Evolutionary conservation across 495 filamentous ascomycete species (phyloP).

Genomic region (Hapsidospora chrysogenum): DNA sequence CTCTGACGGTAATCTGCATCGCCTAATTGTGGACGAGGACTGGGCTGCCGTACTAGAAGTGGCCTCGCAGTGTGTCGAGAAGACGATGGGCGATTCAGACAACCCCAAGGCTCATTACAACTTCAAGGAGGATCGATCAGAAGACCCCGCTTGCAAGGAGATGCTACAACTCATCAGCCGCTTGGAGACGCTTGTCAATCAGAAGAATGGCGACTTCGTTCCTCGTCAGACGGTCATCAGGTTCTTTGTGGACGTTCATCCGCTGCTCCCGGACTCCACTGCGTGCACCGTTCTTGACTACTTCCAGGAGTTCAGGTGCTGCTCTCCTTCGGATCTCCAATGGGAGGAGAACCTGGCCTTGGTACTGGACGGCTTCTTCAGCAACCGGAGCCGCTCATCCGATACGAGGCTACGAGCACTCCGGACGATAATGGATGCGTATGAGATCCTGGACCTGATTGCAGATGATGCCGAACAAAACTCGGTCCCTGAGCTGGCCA

Average conservation of each 20-base stretch:
- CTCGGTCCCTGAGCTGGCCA: constrained; percentile 21
- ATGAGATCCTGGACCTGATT: constrained; percentile 39
- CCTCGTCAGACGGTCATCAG: constrained; percentile 46
- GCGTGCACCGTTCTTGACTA: constrained; percentile 40
- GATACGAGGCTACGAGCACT: constrained; percentile 52
- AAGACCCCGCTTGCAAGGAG: constrained; percentile 12
- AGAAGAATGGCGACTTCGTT: constrained; percentile 23
- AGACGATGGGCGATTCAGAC: constrained; percentile 10
- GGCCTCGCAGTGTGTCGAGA: constrained; percentile 22
- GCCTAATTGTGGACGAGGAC: constrained; percentile 32
- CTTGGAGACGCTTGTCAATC: constrained; percentile 23
- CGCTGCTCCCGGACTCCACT: constrained; percentile 38
- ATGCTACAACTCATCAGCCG: constrained; percentile 17
- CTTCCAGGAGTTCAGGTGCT: constrained; percentile 43
- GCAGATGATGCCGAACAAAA: constrained; percentile 30
- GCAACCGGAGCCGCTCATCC: constrained; percentile 41
- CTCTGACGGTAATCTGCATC: constrained; percentile 21
- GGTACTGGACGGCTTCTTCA: constrained; percentile 50
- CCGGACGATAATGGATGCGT: constrained; percentile 50
- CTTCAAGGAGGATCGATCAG: constrained; percentile 12
- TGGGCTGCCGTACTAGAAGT: constrained; percentile 34
- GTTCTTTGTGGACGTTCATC: constrained; percentile 48
- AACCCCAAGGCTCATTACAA: constrained; percentile 6
- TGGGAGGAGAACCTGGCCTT: constrained; percentile 49
- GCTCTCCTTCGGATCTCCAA: constrained; percentile 48